phyloP scores from a whole-genome alignment of 1,139 yeast species.

The Nakaseomyces sp. region DNA sequence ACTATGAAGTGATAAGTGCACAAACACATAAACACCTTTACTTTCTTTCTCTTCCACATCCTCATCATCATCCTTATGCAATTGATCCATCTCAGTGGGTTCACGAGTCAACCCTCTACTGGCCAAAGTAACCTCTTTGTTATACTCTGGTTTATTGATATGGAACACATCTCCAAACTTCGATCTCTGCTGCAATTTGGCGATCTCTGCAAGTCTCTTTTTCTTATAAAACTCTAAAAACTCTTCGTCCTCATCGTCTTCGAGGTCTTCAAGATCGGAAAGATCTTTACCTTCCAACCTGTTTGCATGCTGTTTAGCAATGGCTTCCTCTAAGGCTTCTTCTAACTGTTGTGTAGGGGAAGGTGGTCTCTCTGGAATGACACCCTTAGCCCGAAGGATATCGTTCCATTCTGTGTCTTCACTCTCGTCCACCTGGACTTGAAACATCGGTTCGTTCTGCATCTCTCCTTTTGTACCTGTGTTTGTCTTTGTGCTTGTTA shows the following conservation, averaged over 20 bases:
- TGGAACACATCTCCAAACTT: constrained; percentile 72
- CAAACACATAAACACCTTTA: constrained; percentile 47
- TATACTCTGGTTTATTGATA: constrained; percentile 80
- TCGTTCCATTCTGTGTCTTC: constrained; percentile 99
- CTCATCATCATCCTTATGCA: not conserved
- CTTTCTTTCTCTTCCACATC: constrained; percentile 16
- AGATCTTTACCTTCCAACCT: constrained; percentile 60
- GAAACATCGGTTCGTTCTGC: constrained; percentile 30
- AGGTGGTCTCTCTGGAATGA: constrained; percentile 86
- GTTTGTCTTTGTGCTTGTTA: not conserved
- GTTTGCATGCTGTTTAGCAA: constrained; percentile 51
- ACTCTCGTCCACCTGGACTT: constrained; percentile 85
- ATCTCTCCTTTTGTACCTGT: no score
- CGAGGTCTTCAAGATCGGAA: constrained; percentile 72
- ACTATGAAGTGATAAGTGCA: constrained; percentile 66
- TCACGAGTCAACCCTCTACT: constrained; percentile 34
- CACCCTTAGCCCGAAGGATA: constrained; percentile 77
- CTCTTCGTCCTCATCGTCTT: constrained; percentile 72
- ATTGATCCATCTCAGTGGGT: constrained; percentile 21
- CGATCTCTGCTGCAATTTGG: constrained; percentile 48
- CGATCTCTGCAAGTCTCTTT: constrained; percentile 66
- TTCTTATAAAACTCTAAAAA: constrained; percentile 66
- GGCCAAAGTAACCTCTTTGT: constrained; percentile 74
- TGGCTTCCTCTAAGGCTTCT: constrained; percentile 78
- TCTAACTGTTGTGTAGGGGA: constrained; percentile 83